These are phyloP conservation scores for Stagonosporopsis cucurbitacearum DNA, from an alignment of 2,329 filamentous ascomycete species.

Conservation along the genomic window DNA sequence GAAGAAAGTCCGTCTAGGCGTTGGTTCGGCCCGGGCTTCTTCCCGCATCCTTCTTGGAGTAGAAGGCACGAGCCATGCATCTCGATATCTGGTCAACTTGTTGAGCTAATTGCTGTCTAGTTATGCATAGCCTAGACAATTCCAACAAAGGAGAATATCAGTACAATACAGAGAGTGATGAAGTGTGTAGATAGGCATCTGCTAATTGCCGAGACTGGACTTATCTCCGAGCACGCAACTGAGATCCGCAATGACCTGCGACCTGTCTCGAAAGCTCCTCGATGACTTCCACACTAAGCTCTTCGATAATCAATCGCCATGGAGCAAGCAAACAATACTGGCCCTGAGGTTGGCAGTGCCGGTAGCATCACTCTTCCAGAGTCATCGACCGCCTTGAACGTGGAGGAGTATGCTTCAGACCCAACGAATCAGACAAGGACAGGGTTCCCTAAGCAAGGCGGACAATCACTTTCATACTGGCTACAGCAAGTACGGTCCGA, in stretches of 20 bases:
- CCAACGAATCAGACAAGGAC: conserved; percentile 16
- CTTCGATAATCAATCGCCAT: background rate
- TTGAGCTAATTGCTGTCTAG: background rate
- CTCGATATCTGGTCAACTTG: background rate
- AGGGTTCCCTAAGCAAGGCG: conserved; percentile 32
- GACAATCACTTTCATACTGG: conserved; percentile 39
- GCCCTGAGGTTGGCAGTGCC: conserved; percentile 11
- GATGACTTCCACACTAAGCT: background rate
- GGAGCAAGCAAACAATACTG: conserved; percentile 13
- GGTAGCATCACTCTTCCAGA: conserved; percentile 15
- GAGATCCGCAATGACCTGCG: background rate
- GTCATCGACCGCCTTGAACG: conserved; percentile 23
- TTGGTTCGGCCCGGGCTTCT: conserved; percentile 9
- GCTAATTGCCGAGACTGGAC: background rate
- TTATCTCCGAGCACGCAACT: conserved; percentile 13
- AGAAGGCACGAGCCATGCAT: background rate
- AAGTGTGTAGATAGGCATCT: background rate
- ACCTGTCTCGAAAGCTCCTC: background rate
- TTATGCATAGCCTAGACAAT: background rate
- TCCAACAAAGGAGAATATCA: too few relatives aligned
- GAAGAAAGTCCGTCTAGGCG: conserved; percentile 12
- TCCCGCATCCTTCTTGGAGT: conserved; percentile 2
- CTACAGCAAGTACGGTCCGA: conserved; percentile 38
- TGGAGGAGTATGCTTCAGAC: conserved; percentile 27
- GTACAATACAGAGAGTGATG: background rate